Percentiles rank a stretch among this genome's conserved stretches.
These are phyloP conservation scores for Aspergillus aculeatinus DNA, from an alignment of 2,329 filamentous ascomycete species.

Conservation along the genomic window DNA sequence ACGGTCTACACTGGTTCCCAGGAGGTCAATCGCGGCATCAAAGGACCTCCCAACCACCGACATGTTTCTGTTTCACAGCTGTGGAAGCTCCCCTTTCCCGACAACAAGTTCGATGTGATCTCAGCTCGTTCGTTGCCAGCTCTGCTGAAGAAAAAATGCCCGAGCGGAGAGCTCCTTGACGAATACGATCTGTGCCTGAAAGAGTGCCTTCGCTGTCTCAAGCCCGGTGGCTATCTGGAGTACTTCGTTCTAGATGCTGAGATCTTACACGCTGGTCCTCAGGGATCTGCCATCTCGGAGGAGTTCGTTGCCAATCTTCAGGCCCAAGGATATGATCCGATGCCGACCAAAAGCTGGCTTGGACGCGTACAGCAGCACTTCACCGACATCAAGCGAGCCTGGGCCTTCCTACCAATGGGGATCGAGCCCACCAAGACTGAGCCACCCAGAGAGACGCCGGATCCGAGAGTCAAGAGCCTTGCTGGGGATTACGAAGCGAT, in stretches of 20 bases:
- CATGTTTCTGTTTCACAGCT: conserved; percentile 75
- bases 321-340: conserved; percentile 84
- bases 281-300: conserved; percentile 77
- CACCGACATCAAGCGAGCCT: conserved; percentile 74
- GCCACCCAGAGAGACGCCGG: conserved; percentile 44
- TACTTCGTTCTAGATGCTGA: conserved; percentile 88
- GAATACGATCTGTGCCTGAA: conserved; percentile 83
- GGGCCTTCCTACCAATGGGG: conserved; percentile 86
- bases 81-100: conserved; percentile 78
- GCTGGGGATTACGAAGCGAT: conserved; percentile 58
- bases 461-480: conserved; percentile 36
- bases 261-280: conserved; percentile 77
- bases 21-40: conserved; percentile 70
- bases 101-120: conserved; percentile 85
- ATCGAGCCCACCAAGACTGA: conserved; percentile 47
- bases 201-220: conserved; percentile 88
- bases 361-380: conserved; percentile 73
- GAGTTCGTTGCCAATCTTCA: conserved; percentile 91
- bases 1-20: conserved; percentile 79
- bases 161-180: conserved; percentile 67
- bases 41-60: conserved; percentile 83
- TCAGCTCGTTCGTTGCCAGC: conserved; percentile 84
- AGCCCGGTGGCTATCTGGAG: conserved; percentile 89
- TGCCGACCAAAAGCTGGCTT: conserved; percentile 78
- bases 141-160: conserved; percentile 68